Evolutionary conservation across 2,329 filamentous ascomycete genomes (phyloP).

Genomic region (Coleophoma crateriformis): DNA sequence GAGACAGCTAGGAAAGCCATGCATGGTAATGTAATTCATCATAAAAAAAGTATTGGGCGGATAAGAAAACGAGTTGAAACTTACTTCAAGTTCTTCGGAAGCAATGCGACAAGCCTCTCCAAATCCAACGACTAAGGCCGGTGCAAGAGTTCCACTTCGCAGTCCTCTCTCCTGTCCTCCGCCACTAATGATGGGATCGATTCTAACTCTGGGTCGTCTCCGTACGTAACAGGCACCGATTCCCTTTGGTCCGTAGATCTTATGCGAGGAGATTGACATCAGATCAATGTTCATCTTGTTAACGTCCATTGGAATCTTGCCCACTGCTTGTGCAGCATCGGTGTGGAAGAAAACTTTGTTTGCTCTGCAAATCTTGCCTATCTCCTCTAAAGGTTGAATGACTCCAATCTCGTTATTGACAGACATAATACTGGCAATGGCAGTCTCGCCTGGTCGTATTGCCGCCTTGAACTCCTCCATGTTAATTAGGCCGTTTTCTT

Average conservation of each 20-base stretch:
- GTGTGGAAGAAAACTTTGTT: conserved; percentile 99
- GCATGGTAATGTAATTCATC: conserved; percentile 82
- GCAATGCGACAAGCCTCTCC: conserved; percentile 94
- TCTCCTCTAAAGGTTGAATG: conserved; percentile 92
- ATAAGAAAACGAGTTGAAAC: conserved; percentile 28
- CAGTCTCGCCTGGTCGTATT: conserved; percentile 78
- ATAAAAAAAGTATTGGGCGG: conserved; percentile 32
- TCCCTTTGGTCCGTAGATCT: conserved; percentile 97
- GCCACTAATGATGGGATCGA: conserved; percentile 93
- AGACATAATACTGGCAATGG: conserved; percentile 93
- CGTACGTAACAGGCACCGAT: conserved; percentile 95
- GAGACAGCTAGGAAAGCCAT: conserved; percentile 79
- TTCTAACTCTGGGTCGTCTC: conserved; percentile 82
- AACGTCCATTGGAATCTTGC: conserved; percentile 94
- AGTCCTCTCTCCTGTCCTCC: conserved; percentile 95
- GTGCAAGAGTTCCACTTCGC: conserved; percentile 88
- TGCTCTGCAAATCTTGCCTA: conserved; percentile 82
- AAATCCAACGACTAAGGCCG: conserved; percentile 84
- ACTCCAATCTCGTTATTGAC: conserved; percentile 99
- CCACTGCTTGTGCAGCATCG: conserved; percentile 94
- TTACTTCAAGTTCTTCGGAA: conserved; percentile 83
- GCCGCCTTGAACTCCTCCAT: conserved; percentile 82
- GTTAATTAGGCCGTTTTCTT: conserved; percentile 77
- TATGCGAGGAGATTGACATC: conserved; percentile 98
- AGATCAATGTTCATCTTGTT: conserved; percentile 97